Percentiles rank a stretch among this genome's conserved stretches.
Conservation (phyloP, 2,329 filamentous ascomycete species). For the Penicillium psychrosexuale region DNA sequence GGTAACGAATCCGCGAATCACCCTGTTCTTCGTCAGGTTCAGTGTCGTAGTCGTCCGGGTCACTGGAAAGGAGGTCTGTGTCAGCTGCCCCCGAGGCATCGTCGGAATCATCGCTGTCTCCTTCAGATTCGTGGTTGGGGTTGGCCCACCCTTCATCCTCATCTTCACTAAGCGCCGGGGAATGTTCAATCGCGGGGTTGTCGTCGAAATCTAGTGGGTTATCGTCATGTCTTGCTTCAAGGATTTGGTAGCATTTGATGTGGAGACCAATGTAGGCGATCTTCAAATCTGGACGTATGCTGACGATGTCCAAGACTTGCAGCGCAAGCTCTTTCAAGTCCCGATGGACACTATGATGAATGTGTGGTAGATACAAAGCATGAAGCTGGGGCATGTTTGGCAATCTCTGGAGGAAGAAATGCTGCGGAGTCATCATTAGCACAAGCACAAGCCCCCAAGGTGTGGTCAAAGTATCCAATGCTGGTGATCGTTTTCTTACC, state of each 20-base stretch:
- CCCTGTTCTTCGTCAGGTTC: constrained; percentile 39
- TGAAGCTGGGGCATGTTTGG: constrained; percentile 68
- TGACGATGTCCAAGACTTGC: constrained; percentile 74
- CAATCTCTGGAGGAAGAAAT: constrained; percentile 73
- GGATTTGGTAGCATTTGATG: constrained; percentile 77
- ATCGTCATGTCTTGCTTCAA: constrained; percentile 55
- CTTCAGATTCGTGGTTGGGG: constrained; percentile 46
- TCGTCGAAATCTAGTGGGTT: constrained; percentile 34
- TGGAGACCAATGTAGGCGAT: constrained; percentile 74
- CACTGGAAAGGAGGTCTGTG: constrained; percentile 25
- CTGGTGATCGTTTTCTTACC: constrained; percentile 51
- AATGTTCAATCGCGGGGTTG: constrained; percentile 32
- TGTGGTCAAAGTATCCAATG: neutral
- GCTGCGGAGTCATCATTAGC: constrained; percentile 49
- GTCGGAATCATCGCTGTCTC: constrained; percentile 36
- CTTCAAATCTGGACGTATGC: constrained; percentile 70
- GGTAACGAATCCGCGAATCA: constrained; percentile 48
- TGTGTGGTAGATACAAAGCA: constrained; percentile 67
- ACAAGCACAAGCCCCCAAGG: neutral
- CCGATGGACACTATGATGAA: constrained; percentile 60
- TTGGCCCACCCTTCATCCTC: constrained; percentile 39
- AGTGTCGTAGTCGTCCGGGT: constrained; percentile 46
- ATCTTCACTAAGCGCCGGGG: constrained; percentile 39
- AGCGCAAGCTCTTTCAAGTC: constrained; percentile 69
- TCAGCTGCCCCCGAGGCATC: constrained; percentile 25